Base-by-base conservation (phyloP, 306 rosid genomes). In the Vigna unguiculata region DNA sequence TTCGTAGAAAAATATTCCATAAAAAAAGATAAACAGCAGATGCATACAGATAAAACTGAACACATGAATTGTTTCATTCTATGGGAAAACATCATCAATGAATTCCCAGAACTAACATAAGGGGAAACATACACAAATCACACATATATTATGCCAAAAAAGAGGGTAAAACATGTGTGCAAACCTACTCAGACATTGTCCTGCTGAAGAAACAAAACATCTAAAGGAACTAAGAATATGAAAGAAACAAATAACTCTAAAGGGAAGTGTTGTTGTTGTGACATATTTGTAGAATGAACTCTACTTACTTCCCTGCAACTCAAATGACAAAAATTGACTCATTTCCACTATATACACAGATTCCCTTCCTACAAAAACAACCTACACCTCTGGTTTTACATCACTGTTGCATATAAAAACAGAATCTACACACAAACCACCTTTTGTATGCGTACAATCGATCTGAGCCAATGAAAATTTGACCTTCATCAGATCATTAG, bases 401-500 rank as follows among this genome's bases (percentile, higher is more conserved):
- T 81, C 63, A 59, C 80, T 64, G 20, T 83, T 89, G 62, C 69
- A 75, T 74, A 93, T 86, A 36, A 90, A 79, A 21, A 91, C 90
- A 75, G 94, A 88, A 78, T 93, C 97, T 20, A 93, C 87, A 85
- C 93, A 91, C 51, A 93, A 81, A 19, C 98, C 98, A 13, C 98
- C 98, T 88, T 93, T 93, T 54, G 87, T 90, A 86, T 93, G 98
- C 0, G 98, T 93, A 61, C 98, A 93, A 64, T 93, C 98, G 8
- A 93, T 93, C 83, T 93, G 98, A 22, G 90, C 78, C 77, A 88
- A 80, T 2, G 91, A 90, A 45, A 88, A 93, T 60, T 86, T 93
- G 78, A 93, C 73, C 82, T 90, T 90, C 85, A 82, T 86, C 83
- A 85, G 58, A 40, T 80, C 77, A 73, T 78, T 77, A 1, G 88